These are phyloP conservation scores for Trichoderma sp. DNA, from an alignment of 2,329 filamentous ascomycete genomes.

Conservation along the genomic window DNA sequence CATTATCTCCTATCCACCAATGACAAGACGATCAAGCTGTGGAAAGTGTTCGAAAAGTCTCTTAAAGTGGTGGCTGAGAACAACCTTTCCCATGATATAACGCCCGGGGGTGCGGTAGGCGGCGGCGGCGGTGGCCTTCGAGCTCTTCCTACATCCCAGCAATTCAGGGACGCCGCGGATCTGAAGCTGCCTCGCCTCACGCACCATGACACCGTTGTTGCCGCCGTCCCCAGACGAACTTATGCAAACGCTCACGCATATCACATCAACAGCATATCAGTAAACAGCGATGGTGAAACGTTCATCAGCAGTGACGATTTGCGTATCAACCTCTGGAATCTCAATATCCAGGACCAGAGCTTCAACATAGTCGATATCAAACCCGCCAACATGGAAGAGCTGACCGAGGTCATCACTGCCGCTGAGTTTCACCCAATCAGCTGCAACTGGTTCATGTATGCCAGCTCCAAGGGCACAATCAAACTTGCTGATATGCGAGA, in stretches of 20 bases:
- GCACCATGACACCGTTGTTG: conserved; percentile 97
- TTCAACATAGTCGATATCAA: conserved; percentile 99
- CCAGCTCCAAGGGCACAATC: conserved; percentile 97
- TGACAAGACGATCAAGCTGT: conserved; percentile 99
- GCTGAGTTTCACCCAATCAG: conserved; percentile 95
- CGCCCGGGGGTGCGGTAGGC: conserved; percentile 65
- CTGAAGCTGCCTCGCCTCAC: conserved; percentile 94
- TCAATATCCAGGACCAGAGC: conserved; percentile 99
- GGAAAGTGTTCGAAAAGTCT: conserved; percentile 99
- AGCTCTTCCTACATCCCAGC: conserved; percentile 63
- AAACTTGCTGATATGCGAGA: conserved; percentile 98
- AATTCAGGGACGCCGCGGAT: conserved; percentile 78
- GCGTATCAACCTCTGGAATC: conserved; percentile 97
- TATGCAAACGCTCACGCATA: conserved; percentile 99
- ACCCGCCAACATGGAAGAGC: conserved; percentile 98
- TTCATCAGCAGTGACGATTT: conserved; percentile 99
- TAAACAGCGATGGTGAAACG: conserved; percentile 98
- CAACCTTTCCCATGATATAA: conserved; percentile 93
- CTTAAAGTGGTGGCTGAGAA: conserved; percentile 99
- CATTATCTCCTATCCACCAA: conserved; percentile 98
- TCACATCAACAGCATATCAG: conserved; percentile 99
- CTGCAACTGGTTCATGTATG: conserved; percentile 99
- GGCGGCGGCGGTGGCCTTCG: conserved; percentile 79
- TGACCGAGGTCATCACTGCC: conserved; percentile 97
- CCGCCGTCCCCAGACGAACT: conserved; percentile 90